phyloP scores from a whole-genome alignment of 2,329 filamentous ascomycete genomes.

The Dryadomyces quercus-mongolicae region DNA sequence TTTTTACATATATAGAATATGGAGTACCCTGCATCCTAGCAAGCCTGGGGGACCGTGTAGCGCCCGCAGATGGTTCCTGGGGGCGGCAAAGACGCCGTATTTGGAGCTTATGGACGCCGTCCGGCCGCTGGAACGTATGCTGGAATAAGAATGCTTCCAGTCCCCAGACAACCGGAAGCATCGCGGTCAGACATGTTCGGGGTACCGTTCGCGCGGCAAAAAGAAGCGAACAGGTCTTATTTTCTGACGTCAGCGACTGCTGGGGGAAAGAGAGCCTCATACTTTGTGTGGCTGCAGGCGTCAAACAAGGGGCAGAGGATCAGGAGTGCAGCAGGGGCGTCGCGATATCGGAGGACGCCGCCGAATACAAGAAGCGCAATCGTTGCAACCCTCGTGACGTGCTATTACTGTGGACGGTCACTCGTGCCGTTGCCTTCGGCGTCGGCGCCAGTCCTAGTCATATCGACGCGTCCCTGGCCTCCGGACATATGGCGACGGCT shows the following conservation, averaged over 20 bases:
- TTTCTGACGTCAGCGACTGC: neutral
- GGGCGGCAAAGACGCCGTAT: neutral
- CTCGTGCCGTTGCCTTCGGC: neutral
- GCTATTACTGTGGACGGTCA: neutral
- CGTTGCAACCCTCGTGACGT: neutral
- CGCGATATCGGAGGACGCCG: neutral
- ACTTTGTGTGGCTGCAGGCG: neutral
- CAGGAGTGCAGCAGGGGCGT: neutral
- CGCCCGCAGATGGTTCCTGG: neutral
- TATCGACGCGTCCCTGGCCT: neutral
- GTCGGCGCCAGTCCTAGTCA: neutral
- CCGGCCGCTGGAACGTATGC: neutral
- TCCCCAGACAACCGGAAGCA: neutral
- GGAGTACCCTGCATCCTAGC: neutral
- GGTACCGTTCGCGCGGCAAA: neutral
- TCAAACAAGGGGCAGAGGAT: neutral
- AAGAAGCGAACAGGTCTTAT: neutral
- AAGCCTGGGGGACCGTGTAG: neutral
- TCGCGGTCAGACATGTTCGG: neutral
- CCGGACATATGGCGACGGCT: constrained; percentile 4
- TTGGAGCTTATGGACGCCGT: neutral
- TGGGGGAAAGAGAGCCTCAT: neutral
- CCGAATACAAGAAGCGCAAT: neutral
- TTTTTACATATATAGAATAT: neutral
- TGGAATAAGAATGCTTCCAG: too few relatives aligned